Percentiles rank a stretch among this genome's conserved stretches.
These are phyloP conservation scores for Cystobasidium sp. DNA, from an alignment of 1,284 basidiomycete species.

Conservation along the genomic window DNA sequence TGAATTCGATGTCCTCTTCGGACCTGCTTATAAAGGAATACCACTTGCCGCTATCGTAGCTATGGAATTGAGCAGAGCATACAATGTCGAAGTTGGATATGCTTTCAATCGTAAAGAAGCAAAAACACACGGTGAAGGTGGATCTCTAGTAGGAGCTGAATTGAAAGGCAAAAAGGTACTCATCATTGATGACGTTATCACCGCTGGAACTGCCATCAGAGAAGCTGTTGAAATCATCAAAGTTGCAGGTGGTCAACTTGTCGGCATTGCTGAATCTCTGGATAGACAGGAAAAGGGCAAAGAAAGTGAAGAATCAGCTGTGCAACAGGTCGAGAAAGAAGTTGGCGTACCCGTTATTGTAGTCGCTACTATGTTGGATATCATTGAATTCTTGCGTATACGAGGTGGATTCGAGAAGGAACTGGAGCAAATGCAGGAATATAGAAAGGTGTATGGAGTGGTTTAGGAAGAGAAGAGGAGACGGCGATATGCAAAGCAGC, in stretches of 20 bases:
- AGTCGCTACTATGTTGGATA: slow-evolving; percentile 77
- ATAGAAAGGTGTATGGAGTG: slow-evolving; percentile 77
- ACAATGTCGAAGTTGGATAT: slow-evolving; percentile 73
- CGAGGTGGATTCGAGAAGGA: slow-evolving; percentile 68
- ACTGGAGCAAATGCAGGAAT: slow-evolving; percentile 75
- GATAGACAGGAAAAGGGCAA: slow-evolving; percentile 86
- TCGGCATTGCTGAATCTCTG: slow-evolving; percentile 87
- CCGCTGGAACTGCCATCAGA: slow-evolving; percentile 88
- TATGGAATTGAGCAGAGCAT: slow-evolving; percentile 65
- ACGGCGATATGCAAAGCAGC: neutral
- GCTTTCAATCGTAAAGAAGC: slow-evolving; percentile 95
- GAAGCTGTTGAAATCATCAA: slow-evolving; percentile 75
- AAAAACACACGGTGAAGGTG: slow-evolving; percentile 98
- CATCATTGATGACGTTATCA: slow-evolving; percentile 95
- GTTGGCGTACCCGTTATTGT: slow-evolving; percentile 73
- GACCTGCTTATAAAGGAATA: slow-evolving; percentile 98
- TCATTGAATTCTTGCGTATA: slow-evolving; percentile 79
- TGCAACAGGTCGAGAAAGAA: slow-evolving; percentile 80
- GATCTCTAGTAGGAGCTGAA: slow-evolving; percentile 82
- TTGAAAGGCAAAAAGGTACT: slow-evolving; percentile 80
- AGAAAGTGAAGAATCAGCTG: slow-evolving; percentile 64
- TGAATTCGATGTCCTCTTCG: slow-evolving; percentile 87
- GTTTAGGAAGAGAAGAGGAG: slow-evolving; percentile 18
- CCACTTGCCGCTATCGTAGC: slow-evolving; percentile 87
- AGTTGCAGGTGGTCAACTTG: slow-evolving; percentile 67